Percentiles rank a stretch among this genome's conserved stretches.
phyloP scores from a whole-genome alignment of 2,329 filamentous ascomycete species.

The Apiospora hydei region DNA sequence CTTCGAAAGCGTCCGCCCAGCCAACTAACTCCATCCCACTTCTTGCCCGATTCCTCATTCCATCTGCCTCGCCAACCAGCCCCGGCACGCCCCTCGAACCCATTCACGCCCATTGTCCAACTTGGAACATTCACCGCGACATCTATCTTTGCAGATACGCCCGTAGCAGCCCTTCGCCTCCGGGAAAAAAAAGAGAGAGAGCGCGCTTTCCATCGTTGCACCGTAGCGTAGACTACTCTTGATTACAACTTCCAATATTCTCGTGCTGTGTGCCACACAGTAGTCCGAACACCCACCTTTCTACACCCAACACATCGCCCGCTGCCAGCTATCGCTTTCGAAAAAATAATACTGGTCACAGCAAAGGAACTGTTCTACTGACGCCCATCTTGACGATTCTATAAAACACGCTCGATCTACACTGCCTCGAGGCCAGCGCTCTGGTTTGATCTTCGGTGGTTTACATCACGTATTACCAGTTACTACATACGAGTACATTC shows the following conservation, averaged over 20 bases:
- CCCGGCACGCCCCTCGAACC: not conserved
- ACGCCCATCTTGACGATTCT: not conserved
- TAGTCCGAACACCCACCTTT: not conserved
- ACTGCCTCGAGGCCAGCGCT: not conserved
- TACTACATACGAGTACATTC: constrained; percentile 13
- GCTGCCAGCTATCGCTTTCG: not conserved
- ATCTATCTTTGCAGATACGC: not conserved
- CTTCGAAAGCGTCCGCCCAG: not conserved
- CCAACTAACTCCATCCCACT: constrained; percentile 13
- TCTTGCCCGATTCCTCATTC: not conserved
- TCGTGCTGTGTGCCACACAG: constrained; percentile 14
- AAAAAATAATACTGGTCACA: not conserved
- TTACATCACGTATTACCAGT: not conserved
- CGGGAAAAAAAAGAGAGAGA: not conserved
- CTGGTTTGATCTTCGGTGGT: constrained; percentile 6
- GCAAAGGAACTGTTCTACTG: not conserved
- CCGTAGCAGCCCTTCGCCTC: not conserved
- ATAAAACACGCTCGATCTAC: not conserved
- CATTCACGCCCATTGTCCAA: constrained; percentile 8
- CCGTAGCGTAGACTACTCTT: constrained; percentile 8
- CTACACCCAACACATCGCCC: not conserved
- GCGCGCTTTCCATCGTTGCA: not conserved
- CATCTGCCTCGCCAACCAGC: constrained; percentile 6
- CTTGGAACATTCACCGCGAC: not conserved
- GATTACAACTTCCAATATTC: not conserved